These are phyloP conservation scores for Rhodamnia rubescens DNA, from an alignment of 345 rosid genomes.

Conservation along the genomic window DNA sequence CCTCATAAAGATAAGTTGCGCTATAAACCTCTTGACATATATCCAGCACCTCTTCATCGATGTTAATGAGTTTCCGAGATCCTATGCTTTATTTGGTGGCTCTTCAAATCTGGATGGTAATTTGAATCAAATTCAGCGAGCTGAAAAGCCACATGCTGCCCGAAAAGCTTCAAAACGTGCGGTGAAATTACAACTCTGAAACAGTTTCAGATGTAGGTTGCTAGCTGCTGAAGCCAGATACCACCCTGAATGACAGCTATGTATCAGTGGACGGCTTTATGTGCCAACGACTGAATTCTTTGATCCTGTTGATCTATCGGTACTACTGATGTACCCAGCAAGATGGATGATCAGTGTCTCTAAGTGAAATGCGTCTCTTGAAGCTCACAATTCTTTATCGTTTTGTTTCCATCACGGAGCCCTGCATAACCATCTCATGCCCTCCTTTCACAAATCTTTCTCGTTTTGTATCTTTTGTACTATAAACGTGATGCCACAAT, in stretches of 20 bases:
- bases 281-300: background rate
- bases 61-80: slow-evolving; percentile 9
- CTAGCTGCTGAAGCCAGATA: background rate
- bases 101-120: background rate
- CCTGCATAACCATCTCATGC: background rate
- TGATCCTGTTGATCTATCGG: background rate
- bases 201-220: background rate
- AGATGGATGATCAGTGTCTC: background rate
- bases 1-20: slow-evolving; percentile 54
- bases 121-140: background rate
- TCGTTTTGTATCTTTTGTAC: background rate
- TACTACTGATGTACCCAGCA: background rate
- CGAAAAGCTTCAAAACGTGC: background rate
- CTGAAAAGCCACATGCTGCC: background rate
- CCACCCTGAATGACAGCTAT: background rate
- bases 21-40: slow-evolving; percentile 66
- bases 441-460: background rate
- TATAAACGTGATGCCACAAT: background rate
- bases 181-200: background rate
- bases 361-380: background rate
- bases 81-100: background rate
- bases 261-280: background rate
- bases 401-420: background rate
- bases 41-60: slow-evolving; percentile 77
- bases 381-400: background rate